Evolutionary conservation across 2,329 filamentous ascomycete species (phyloP).

Genomic region (Neopestalotiopsis clavispora): DNA sequence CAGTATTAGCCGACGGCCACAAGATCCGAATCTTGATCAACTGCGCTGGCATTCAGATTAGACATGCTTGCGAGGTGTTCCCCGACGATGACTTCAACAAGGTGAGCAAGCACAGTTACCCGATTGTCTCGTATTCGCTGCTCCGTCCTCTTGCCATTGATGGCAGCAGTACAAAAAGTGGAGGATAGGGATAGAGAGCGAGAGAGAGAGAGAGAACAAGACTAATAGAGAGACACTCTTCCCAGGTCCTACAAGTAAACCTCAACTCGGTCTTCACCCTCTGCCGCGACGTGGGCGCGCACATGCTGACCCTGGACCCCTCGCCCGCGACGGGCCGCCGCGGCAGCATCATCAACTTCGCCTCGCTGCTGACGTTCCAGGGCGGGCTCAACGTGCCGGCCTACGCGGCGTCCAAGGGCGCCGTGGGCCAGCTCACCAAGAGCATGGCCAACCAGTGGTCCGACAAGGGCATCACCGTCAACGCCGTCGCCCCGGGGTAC

Average conservation of each 20-base stretch:
- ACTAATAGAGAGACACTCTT: constrained; percentile 49
- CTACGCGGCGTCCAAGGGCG: constrained; percentile 85
- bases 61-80: constrained; percentile 15
- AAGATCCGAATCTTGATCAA: constrained; percentile 81
- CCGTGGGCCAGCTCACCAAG: constrained; percentile 84
- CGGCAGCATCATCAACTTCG: constrained; percentile 78
- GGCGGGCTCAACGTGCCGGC: constrained; percentile 87
- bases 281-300: constrained; percentile 74
- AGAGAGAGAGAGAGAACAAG: constrained; percentile 29
- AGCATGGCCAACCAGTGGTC: constrained; percentile 88
- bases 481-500: constrained; percentile 88
- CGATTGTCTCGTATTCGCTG: constrained; percentile 56
- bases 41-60: constrained; percentile 84
- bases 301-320: constrained; percentile 69
- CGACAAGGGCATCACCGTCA: constrained; percentile 73
- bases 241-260: constrained; percentile 73
- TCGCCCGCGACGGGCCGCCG: constrained; percentile 57
- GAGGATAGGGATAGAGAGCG: too few species aligned
- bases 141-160: neutral
- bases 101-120: constrained; percentile 43
- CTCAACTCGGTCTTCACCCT: constrained; percentile 78
- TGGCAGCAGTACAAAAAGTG: too few species aligned
- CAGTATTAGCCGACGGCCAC: constrained; percentile 37
- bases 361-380: constrained; percentile 80
- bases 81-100: constrained; percentile 18